Conservation (phyloP, 192 early-diverging fungal species). For the Linnemannia schmuckeri region DNA sequence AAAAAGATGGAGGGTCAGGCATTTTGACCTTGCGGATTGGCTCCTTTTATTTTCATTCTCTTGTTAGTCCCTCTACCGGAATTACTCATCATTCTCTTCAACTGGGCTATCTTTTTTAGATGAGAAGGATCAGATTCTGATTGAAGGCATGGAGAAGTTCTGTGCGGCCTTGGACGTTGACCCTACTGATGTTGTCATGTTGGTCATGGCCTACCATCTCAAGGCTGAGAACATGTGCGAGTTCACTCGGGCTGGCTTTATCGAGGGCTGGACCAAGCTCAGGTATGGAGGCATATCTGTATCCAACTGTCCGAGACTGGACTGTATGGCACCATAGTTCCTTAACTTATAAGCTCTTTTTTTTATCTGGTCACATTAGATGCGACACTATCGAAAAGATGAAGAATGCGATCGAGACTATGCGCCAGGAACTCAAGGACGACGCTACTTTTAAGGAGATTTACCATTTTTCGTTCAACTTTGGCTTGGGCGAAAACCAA, state of each 20-base stretch:
- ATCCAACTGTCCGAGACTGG: neutral
- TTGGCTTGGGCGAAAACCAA: conserved; percentile 77
- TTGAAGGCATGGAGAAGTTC: conserved; percentile 80
- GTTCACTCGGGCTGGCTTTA: conserved; percentile 77
- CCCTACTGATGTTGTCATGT: conserved; percentile 78
- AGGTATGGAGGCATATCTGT: conserved; percentile 36
- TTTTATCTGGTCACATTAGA: conserved; percentile 31
- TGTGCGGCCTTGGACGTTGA: conserved; percentile 80
- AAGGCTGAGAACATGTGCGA: conserved; percentile 80
- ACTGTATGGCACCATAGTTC: no score
- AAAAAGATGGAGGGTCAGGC: neutral
- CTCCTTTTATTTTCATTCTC: conserved; percentile 2
- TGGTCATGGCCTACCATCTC: conserved; percentile 79
- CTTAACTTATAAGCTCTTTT: neutral
- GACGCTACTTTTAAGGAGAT: conserved; percentile 73
- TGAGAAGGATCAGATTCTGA: conserved; percentile 73
- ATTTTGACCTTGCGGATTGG: neutral
- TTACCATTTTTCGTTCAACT: conserved; percentile 83
- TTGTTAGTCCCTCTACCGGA: neutral
- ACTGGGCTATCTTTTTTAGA: conserved; percentile 54
- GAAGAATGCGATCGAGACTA: conserved; percentile 62
- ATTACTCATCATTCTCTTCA: neutral
- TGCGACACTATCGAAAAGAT: conserved; percentile 78
- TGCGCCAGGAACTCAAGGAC: conserved; percentile 69
- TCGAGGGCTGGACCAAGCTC: conserved; percentile 79